Percentiles rank a stretch among this genome's conserved stretches.
phyloP scores from a whole-genome alignment of 78 protist species.

The Goniomonas avonlea region DNA sequence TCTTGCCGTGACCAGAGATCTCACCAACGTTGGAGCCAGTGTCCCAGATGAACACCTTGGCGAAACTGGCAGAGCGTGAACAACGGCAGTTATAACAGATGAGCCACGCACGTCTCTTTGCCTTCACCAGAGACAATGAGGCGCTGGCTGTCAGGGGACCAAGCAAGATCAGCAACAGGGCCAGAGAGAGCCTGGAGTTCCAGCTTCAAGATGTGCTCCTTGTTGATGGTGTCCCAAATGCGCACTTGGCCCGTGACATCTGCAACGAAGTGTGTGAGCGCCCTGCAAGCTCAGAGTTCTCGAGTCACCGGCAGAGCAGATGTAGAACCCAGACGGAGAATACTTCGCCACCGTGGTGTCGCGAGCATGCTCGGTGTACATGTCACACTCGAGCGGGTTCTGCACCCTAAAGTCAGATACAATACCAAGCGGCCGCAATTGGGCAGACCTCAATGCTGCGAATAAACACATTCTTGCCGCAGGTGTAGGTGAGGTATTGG shows the following conservation, averaged over 20 bases:
- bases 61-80: slow-evolving; percentile 6
- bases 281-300: too few species aligned
- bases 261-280: background rate
- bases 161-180: slow-evolving; percentile 71
- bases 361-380: slow-evolving; percentile 69
- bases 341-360: slow-evolving; percentile 70
- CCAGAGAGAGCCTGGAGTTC: slow-evolving; percentile 57
- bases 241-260: slow-evolving; percentile 71
- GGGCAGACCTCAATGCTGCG: slow-evolving; percentile 4
- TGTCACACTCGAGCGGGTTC: slow-evolving; percentile 56
- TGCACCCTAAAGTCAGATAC: too few species aligned
- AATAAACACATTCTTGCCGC: slow-evolving; percentile 64
- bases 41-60: slow-evolving; percentile 62
- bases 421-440: too few species aligned
- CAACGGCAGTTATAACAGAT: too few species aligned
- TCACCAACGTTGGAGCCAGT: slow-evolving; percentile 80
- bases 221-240: slow-evolving; percentile 78
- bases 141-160: slow-evolving; percentile 84
- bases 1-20: slow-evolving; percentile 76
- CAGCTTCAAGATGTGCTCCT: slow-evolving; percentile 69
- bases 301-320: slow-evolving; percentile 74
- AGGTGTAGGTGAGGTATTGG: slow-evolving; percentile 58
- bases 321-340: slow-evolving; percentile 79
- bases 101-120: slow-evolving; percentile 58
- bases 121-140: slow-evolving; percentile 88